These are phyloP conservation scores for Clavariopsis aquatica DNA, from an alignment of 495 filamentous ascomycete genomes.

Conservation along the genomic window DNA sequence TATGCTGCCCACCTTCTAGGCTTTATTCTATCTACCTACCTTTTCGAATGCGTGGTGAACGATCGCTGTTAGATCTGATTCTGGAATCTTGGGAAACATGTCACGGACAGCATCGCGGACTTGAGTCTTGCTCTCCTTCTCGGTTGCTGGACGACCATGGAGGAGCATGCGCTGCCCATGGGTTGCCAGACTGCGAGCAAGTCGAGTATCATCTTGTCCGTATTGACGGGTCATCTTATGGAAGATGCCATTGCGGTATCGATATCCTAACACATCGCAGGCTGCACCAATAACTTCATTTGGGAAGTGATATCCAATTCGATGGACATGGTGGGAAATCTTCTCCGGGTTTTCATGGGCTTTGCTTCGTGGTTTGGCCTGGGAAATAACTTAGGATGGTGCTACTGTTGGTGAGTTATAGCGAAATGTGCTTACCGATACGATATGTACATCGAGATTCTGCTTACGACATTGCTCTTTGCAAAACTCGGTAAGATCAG, in stretches of 20 bases:
- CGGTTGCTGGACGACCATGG: slow-evolving; percentile 47
- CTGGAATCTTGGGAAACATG: slow-evolving; percentile 82
- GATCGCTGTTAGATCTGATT: slow-evolving; percentile 73
- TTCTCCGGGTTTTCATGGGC: slow-evolving; percentile 52
- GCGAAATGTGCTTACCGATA: slow-evolving; percentile 62
- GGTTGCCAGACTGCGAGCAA: slow-evolving; percentile 1
- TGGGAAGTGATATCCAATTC: slow-evolving; percentile 79
- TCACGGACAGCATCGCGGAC: slow-evolving; percentile 65
- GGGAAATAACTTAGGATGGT: slow-evolving; percentile 31
- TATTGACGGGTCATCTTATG: not conserved
- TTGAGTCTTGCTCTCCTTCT: slow-evolving; percentile 70
- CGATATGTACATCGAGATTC: slow-evolving; percentile 70
- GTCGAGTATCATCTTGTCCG: not conserved
- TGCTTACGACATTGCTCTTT: slow-evolving; percentile 75
- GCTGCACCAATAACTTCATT: slow-evolving; percentile 57
- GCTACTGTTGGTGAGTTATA: slow-evolving; percentile 32
- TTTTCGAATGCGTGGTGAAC: slow-evolving; percentile 82
- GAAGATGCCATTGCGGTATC: slow-evolving; percentile 14
- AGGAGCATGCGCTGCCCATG: slow-evolving; percentile 11
- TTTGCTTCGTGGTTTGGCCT: slow-evolving; percentile 32
- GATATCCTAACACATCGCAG: slow-evolving; percentile 46
- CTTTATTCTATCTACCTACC: slow-evolving; percentile 53
- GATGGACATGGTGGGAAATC: slow-evolving; percentile 67
- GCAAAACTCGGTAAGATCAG: slow-evolving; percentile 70
- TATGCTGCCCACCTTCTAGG: slow-evolving; percentile 24